Evolutionary conservation across 768 basidiomycete genomes (phyloP).

Genomic region (Asterophora lycoperdoides): DNA sequence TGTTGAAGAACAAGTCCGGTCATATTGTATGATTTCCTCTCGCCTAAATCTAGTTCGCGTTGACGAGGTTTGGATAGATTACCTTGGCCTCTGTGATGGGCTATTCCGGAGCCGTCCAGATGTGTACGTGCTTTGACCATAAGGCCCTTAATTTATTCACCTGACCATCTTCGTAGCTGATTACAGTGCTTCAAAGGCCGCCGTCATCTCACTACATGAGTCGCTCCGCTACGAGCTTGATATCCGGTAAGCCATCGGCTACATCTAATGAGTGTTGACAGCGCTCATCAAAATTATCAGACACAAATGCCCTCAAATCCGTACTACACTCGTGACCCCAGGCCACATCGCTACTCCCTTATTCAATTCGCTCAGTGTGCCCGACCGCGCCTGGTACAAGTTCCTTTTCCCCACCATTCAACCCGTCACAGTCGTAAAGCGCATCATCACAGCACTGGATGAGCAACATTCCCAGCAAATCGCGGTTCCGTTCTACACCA

Average conservation of each 20-base stretch:
- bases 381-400: conserved; percentile 45
- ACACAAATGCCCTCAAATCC: conserved; percentile 71
- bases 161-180: conserved; percentile 50
- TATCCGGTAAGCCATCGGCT: conserved; percentile 43
- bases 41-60: conserved; percentile 11
- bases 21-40: conserved; percentile 65
- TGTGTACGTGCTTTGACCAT: conserved; percentile 50
- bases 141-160: neutral
- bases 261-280: neutral
- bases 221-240: conserved; percentile 87
- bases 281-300: conserved; percentile 27
- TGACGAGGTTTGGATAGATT: conserved; percentile 40
- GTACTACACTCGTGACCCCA: conserved; percentile 84
- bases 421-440: conserved; percentile 74
- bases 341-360: conserved; percentile 77
- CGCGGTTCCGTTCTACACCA: conserved; percentile 66
- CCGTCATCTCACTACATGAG: conserved; percentile 75
- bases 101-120: conserved; percentile 64
- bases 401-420: conserved; percentile 78
- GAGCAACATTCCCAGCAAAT: conserved; percentile 71
- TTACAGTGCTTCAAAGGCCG: conserved; percentile 92
- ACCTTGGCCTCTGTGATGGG: conserved; percentile 77
- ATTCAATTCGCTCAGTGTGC: conserved; percentile 58
- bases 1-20: conserved; percentile 73
- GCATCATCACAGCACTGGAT: conserved; percentile 78